Conservation (phyloP, 2,329 filamentous ascomycete genomes). For the Neodidymelliopsis sp. region DNA sequence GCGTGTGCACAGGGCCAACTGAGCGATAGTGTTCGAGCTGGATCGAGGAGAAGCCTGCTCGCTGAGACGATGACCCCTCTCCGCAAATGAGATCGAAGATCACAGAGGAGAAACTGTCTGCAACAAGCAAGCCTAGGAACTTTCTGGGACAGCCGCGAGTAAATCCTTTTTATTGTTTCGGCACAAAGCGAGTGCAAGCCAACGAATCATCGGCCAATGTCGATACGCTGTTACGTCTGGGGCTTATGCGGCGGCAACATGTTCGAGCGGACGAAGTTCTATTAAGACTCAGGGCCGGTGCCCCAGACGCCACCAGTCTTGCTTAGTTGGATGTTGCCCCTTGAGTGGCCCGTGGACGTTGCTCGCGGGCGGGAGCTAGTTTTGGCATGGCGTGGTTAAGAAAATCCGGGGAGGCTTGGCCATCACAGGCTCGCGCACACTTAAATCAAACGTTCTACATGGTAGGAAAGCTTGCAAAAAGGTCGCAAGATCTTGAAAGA, state of each 20-base stretch:
- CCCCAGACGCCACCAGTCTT: constrained; percentile 31
- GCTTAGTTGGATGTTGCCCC: constrained; percentile 24
- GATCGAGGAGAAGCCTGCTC: constrained; percentile 17
- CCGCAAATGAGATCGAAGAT: constrained; percentile 26
- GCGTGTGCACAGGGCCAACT: constrained; percentile 1
- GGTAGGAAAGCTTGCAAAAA: not conserved
- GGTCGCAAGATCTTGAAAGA: too few species aligned
- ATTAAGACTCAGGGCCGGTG: constrained; percentile 31
- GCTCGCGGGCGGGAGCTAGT: constrained; percentile 33
- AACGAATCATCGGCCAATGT: constrained; percentile 26
- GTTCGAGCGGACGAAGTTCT: constrained; percentile 19
- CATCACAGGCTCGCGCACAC: constrained; percentile 10
- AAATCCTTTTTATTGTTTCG: constrained; percentile 30
- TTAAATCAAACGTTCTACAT: constrained; percentile 6
- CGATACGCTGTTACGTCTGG: constrained; percentile 27
- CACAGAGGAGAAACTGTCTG: constrained; percentile 29
- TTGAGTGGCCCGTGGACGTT: constrained; percentile 20
- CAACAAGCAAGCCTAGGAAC: constrained; percentile 17
- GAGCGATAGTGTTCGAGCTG: constrained; percentile 15
- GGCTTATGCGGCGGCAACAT: constrained; percentile 19
- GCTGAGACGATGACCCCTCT: constrained; percentile 12
- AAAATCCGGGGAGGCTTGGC: constrained; percentile 35
- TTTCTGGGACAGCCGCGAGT: constrained; percentile 8
- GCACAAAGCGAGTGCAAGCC: constrained; percentile 17
- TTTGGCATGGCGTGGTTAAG: constrained; percentile 22